These are phyloP conservation scores for Saxophila tyrrhenica DNA, from an alignment of 495 filamentous ascomycete genomes.

Conservation along the genomic window DNA sequence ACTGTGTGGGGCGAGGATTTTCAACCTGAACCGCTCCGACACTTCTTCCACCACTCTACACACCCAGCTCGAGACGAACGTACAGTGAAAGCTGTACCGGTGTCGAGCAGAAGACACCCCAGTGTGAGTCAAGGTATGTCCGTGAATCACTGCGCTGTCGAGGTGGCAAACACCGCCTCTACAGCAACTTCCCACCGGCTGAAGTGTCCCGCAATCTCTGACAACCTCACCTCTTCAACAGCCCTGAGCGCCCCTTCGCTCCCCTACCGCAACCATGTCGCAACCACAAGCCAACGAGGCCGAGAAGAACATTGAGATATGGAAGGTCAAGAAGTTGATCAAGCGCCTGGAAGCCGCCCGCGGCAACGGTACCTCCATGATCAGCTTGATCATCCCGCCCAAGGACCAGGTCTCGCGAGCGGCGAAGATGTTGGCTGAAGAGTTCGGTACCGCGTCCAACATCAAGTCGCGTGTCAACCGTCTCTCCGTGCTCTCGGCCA, in stretches of 20 bases:
- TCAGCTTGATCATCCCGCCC: slow-evolving; percentile 95
- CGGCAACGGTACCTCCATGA: slow-evolving; percentile 40
- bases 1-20: not conserved
- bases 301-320: slow-evolving; percentile 94
- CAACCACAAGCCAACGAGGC: slow-evolving; percentile 80
- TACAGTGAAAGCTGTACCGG: not conserved
- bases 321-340: slow-evolving; percentile 94
- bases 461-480: slow-evolving; percentile 99
- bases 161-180: not conserved
- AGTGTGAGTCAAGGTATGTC: not conserved
- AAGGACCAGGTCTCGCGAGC: slow-evolving; percentile 96
- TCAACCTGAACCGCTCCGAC: not conserved
- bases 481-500: slow-evolving; percentile 91
- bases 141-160: not conserved
- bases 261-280: slow-evolving; percentile 61
- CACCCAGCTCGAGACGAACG: not conserved
- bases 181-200: not conserved
- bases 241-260: not conserved
- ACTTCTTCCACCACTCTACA: not conserved
- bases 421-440: slow-evolving; percentile 98
- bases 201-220: not conserved
- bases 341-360: slow-evolving; percentile 63
- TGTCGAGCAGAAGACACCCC: not conserved
- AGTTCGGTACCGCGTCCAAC: slow-evolving; percentile 80
- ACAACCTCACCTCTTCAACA: not conserved